Conservation (phyloP, 495 filamentous ascomycete genomes). For the Tuber melanosporum region DNA sequence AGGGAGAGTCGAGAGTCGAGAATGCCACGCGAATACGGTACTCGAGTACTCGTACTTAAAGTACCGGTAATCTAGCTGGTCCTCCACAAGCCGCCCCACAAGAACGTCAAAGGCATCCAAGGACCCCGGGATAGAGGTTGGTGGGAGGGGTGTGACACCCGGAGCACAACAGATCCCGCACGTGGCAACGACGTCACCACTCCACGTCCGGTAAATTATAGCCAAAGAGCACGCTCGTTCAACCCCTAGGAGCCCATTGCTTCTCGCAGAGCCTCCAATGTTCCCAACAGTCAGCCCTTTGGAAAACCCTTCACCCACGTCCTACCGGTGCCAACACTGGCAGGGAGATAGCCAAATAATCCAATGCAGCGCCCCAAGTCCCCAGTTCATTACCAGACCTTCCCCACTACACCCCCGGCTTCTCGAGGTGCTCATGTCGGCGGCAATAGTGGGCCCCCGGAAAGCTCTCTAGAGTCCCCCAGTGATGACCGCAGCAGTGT, state of each 20-base stretch:
- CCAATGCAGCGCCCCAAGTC: constrained; percentile 25
- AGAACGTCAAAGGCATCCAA: too few relatives aligned
- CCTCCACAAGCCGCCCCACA: too few relatives aligned
- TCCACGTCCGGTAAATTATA: background rate
- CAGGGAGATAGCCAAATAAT: background rate
- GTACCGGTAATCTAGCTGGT: too few relatives aligned
- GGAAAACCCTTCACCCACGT: background rate
- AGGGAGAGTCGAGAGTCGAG: too few relatives aligned
- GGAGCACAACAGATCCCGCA: background rate
- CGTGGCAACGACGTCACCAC: constrained; percentile 8
- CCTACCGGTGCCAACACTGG: constrained; percentile 3
- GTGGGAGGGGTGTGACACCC: background rate
- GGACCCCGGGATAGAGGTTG: too few relatives aligned
- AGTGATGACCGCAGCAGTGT: constrained; percentile 25
- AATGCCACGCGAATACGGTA: too few relatives aligned
- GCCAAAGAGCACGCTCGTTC: constrained; percentile 3
- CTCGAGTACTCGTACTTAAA: too few relatives aligned
- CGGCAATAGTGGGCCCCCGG: constrained; percentile 20
- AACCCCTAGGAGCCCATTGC: background rate
- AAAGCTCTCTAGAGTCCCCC: constrained; percentile 4
- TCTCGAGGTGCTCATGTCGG: constrained; percentile 59
- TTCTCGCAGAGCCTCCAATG: background rate
- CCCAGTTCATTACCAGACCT: constrained; percentile 84
- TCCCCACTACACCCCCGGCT: constrained; percentile 80
- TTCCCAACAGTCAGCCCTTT: background rate